phyloP scores from a whole-genome alignment of 805 yeast species.

The Ogataea neopini region DNA sequence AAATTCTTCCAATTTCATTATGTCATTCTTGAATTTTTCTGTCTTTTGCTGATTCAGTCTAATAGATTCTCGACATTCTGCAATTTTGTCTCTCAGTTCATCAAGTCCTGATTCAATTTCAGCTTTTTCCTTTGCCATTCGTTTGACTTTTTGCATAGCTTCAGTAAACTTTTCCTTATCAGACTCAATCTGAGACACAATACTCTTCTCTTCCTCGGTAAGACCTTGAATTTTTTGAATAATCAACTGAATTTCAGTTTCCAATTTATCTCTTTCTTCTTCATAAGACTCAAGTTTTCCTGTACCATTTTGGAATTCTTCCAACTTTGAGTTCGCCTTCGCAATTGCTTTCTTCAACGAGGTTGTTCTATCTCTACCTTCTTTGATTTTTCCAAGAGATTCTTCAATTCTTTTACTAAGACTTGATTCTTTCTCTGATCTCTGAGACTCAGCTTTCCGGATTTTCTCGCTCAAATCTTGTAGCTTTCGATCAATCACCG shows the following conservation, averaged over 20 bases:
- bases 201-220: slow-evolving; percentile 19
- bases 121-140: slow-evolving; percentile 11
- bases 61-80: slow-evolving; percentile 16
- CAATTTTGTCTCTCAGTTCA: slow-evolving; percentile 28
- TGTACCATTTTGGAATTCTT: slow-evolving; percentile 45
- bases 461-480: slow-evolving; percentile 12
- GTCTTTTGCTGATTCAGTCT: slow-evolving; percentile 18
- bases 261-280: slow-evolving; percentile 35
- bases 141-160: slow-evolving; percentile 12
- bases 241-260: slow-evolving; percentile 31
- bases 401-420: slow-evolving; percentile 8
- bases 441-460: slow-evolving; percentile 10
- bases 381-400: slow-evolving; percentile 14
- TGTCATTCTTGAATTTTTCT: slow-evolving; percentile 25
- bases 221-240: slow-evolving; percentile 24
- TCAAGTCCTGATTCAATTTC: slow-evolving; percentile 18
- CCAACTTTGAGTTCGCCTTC: slow-evolving; percentile 40
- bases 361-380: slow-evolving; percentile 16
- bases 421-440: slow-evolving; percentile 11
- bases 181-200: slow-evolving; percentile 10
- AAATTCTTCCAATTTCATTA: slow-evolving; percentile 30
- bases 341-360: slow-evolving; percentile 30
- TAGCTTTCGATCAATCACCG: slow-evolving; percentile 20
- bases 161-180: slow-evolving; percentile 17
- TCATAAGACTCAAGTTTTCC: slow-evolving; percentile 39